These are phyloP conservation scores for Chlorociboria aeruginascens DNA, from an alignment of 495 filamentous ascomycete genomes.

Conservation along the genomic window DNA sequence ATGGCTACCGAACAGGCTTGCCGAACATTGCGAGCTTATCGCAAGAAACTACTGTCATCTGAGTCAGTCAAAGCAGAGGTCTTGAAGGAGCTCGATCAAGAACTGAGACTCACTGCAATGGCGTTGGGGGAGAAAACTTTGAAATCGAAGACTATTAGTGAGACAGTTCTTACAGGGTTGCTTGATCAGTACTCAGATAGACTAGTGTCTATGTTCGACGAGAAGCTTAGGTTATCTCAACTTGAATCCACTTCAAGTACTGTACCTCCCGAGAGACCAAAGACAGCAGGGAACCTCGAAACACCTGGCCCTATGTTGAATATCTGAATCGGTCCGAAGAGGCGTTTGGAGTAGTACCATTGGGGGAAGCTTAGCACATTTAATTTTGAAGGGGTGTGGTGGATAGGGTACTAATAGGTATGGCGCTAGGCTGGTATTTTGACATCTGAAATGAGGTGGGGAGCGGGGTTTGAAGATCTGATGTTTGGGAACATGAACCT, in stretches of 20 bases:
- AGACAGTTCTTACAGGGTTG: conserved; percentile 46
- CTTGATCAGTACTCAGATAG: conserved; percentile 63
- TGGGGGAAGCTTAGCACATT: background rate
- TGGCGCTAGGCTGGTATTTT: background rate
- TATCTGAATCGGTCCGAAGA: too few species aligned
- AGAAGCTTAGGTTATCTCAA: conserved; percentile 40
- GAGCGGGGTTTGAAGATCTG: too few species aligned
- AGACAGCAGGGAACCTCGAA: conserved; percentile 13
- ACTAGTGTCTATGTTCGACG: conserved; percentile 57
- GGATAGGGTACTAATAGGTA: background rate
- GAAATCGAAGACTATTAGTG: conserved; percentile 38
- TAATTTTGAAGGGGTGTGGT: background rate
- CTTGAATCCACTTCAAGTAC: conserved; percentile 2
- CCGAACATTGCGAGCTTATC: conserved; percentile 65
- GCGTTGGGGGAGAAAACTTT: conserved; percentile 50
- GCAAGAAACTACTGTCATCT: conserved; percentile 63
- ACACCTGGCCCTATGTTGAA: background rate
- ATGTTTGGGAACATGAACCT: too few species aligned
- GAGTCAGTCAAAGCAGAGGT: conserved; percentile 51
- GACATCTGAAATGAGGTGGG: background rate
- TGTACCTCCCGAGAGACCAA: conserved; percentile 6
- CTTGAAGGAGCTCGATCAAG: conserved; percentile 64
- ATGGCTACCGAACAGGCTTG: conserved; percentile 71
- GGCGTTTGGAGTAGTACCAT: background rate
- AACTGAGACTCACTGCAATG: conserved; percentile 62